Evolutionary conservation across 441 rosid genomes (phyloP).

Genomic region (Manihot esculenta): DNA sequence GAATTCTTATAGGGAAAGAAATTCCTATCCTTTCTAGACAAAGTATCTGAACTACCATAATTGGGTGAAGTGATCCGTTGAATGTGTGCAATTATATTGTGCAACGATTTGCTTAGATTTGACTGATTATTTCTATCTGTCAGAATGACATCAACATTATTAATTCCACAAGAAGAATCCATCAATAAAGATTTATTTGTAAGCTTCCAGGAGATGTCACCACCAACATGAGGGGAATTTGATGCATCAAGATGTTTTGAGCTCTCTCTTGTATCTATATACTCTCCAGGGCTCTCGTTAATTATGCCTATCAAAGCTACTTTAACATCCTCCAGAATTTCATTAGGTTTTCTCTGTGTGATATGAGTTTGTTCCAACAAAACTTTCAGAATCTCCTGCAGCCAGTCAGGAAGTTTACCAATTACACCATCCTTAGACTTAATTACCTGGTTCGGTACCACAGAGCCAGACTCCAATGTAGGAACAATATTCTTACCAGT

Average conservation of each 20-base stretch:
- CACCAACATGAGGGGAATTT: constrained; percentile 24
- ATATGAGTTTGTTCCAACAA: constrained; percentile 47
- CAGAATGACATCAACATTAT: constrained; percentile 22
- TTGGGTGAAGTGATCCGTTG: constrained; percentile 47
- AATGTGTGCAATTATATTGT: constrained; percentile 58
- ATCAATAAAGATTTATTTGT: constrained; percentile 21
- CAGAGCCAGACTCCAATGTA: constrained; percentile 26
- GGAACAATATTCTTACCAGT: constrained; percentile 35
- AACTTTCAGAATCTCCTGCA: constrained; percentile 49
- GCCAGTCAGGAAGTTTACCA: constrained; percentile 46
- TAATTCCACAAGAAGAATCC: constrained; percentile 26
- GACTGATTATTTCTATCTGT: constrained; percentile 29
- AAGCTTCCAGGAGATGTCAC: constrained; percentile 38
- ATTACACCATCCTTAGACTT: constrained; percentile 26
- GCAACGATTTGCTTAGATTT: constrained; percentile 52
- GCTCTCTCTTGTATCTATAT: constrained; percentile 21
- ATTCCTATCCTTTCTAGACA: constrained; percentile 37
- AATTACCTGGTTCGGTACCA: constrained; percentile 25
- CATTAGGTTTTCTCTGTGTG: constrained; percentile 40
- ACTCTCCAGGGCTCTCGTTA: constrained; percentile 23
- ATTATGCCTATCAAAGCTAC: constrained; percentile 48
- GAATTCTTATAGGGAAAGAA: constrained; percentile 31
- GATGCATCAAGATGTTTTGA: constrained; percentile 11
- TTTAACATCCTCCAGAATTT: constrained; percentile 63
- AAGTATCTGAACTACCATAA: constrained; percentile 24